Evolutionary conservation across 2,329 filamentous ascomycete species (phyloP).

Genomic region (Hypoxylon sp.): DNA sequence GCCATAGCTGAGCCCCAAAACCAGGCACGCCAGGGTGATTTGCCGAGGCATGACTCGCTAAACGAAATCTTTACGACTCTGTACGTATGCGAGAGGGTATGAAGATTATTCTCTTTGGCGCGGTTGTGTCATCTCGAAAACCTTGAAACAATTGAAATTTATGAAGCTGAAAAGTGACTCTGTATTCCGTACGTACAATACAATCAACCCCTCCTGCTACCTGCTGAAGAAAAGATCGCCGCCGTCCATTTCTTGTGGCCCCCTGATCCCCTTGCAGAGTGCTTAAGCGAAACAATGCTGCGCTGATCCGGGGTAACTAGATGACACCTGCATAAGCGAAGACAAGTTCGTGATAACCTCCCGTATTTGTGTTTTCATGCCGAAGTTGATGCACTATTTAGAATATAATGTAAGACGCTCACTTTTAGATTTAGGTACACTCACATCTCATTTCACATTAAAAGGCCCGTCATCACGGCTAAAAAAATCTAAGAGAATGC

Average conservation of each 20-base stretch:
- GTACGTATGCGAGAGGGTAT: slow-evolving; percentile 1
- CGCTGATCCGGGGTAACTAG: slow-evolving; percentile 33
- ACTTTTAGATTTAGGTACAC: no score
- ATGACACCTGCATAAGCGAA: slow-evolving; percentile 37
- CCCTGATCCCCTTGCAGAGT: slow-evolving; percentile 18
- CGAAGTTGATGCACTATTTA: neutral
- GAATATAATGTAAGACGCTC: neutral
- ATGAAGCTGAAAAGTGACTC: slow-evolving; percentile 9
- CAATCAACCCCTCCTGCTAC: no score
- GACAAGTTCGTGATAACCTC: slow-evolving; percentile 16
- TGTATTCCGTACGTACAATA: no score
- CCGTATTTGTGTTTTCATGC: neutral
- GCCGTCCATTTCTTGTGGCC: neutral
- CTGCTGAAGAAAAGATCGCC: slow-evolving; percentile 1
- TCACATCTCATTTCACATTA: no score
- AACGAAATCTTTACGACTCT: neutral
- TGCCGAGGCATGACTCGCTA: slow-evolving; percentile 5
- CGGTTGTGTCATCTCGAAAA: neutral
- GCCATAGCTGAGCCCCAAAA: slow-evolving; percentile 12
- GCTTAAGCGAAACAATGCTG: slow-evolving; percentile 13
- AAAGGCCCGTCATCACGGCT: no score
- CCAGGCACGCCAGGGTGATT: slow-evolving; percentile 3
- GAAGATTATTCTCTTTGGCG: slow-evolving; percentile 5
- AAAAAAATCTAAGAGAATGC: no score
- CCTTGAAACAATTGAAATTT: slow-evolving; percentile 1